Conservation (phyloP, 257 asterid species). For the Solanum sitiens region DNA sequence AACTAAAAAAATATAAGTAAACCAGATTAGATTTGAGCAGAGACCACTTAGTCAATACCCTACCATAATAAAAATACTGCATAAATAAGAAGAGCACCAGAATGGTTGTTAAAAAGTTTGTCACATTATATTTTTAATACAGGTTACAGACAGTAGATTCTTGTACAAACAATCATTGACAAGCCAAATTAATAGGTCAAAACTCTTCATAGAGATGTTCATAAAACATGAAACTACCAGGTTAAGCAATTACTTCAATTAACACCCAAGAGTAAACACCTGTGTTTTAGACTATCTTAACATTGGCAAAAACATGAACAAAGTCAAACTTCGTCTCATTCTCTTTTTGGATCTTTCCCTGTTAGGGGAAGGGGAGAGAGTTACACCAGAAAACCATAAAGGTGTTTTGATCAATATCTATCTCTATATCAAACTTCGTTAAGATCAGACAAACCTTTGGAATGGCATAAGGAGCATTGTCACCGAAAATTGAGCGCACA, state of each 20-base stretch:
- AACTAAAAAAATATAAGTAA: not conserved
- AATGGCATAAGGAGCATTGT: constrained; percentile 58
- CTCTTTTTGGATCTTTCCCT: not conserved
- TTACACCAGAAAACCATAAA: not conserved
- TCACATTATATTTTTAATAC: not conserved
- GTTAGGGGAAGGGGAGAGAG: not conserved
- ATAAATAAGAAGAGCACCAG: not conserved
- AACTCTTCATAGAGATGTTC: not conserved
- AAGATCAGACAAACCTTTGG: constrained; percentile 56
- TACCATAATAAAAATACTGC: not conserved
- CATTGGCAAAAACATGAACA: not conserved
- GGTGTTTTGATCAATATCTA: not conserved
- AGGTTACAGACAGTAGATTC: not conserved
- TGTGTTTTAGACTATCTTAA: not conserved
- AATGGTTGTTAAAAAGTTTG: not conserved
- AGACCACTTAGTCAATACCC: not conserved
- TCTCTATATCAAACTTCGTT: not conserved
- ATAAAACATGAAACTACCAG: not conserved
- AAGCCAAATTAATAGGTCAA: not conserved
- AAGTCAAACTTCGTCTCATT: not conserved
- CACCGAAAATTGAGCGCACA: constrained; percentile 67
- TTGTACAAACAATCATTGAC: not conserved
- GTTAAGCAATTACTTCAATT: not conserved
- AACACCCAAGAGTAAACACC: not conserved
- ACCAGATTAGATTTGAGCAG: not conserved